A percentile compares a stretch with the other conserved stretches of the same genome.
Conservation (phyloP, 352 stramenopile genomes). For the Phytophthora palmivora region DNA sequence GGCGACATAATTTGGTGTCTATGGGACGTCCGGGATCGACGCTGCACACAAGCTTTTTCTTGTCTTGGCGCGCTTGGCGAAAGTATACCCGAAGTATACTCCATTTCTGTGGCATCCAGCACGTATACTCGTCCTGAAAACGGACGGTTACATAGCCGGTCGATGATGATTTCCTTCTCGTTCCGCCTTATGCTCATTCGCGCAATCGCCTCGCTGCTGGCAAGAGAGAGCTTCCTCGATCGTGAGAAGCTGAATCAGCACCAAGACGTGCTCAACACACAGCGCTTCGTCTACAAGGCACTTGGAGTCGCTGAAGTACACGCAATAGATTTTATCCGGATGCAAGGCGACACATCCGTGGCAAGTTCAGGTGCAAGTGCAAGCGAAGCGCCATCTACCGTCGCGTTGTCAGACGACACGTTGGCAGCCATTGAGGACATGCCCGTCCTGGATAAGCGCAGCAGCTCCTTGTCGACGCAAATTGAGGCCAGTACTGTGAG, state of each 20-base stretch:
- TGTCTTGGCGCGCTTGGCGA: background rate
- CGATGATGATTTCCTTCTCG: slow-evolving; percentile 25
- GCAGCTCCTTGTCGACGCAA: slow-evolving; percentile 6
- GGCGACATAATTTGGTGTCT: slow-evolving; percentile 15
- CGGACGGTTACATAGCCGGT: slow-evolving; percentile 23
- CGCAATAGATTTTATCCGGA: slow-evolving; percentile 10
- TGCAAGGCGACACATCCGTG: slow-evolving; percentile 27
- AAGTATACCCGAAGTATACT: too few relatives aligned
- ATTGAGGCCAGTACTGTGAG: slow-evolving; percentile 43
- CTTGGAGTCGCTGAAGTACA: slow-evolving; percentile 7
- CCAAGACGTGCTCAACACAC: background rate
- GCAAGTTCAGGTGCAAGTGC: slow-evolving; percentile 30
- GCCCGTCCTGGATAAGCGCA: slow-evolving; percentile 14
- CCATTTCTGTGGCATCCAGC: background rate
- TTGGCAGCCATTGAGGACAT: slow-evolving; percentile 30
- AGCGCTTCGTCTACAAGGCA: background rate
- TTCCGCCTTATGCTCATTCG: slow-evolving; percentile 35
- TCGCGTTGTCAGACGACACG: slow-evolving; percentile 28
- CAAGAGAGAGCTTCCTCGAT: slow-evolving; percentile 13
- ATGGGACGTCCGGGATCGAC: background rate
- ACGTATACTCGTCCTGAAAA: slow-evolving; percentile 18
- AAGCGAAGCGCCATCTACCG: slow-evolving; percentile 23
- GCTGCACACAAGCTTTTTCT: slow-evolving; percentile 3
- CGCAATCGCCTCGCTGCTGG: slow-evolving; percentile 31
- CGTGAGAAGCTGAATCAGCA: background rate